Evolutionary conservation across 441 rosid species (phyloP).

Genomic region (Metrosideros polymorpha): DNA sequence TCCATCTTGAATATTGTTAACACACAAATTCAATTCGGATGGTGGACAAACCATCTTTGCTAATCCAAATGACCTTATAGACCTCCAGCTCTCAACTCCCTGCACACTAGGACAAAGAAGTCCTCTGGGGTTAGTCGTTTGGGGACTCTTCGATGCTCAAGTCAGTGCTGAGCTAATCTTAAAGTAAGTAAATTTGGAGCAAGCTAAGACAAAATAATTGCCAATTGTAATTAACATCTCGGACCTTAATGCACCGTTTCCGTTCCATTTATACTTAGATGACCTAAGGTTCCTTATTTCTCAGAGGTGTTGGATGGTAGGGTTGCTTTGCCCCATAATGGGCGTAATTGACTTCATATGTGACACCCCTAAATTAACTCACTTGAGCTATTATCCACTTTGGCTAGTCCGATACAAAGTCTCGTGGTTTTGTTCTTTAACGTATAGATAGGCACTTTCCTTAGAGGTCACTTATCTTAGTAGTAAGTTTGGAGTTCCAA

Average conservation of each 20-base stretch:
- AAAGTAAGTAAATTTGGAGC: not conserved
- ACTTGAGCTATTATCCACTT: too few species aligned
- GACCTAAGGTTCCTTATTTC: not conserved
- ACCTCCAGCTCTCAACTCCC: not conserved
- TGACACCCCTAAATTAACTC: not conserved
- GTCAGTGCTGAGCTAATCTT: not conserved
- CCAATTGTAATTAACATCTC: not conserved
- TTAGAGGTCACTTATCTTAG: too few species aligned
- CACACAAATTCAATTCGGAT: not conserved
- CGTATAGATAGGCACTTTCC: not conserved
- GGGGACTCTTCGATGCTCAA: not conserved
- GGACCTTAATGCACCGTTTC: not conserved
- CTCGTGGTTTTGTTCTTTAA: not conserved
- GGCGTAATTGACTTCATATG: rapidly evolving
- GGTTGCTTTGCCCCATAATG: not conserved
- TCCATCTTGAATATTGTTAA: not conserved
- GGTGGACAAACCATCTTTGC: not conserved
- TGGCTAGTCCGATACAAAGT: too few species aligned
- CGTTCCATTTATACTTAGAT: not conserved
- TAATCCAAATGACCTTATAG: not conserved
- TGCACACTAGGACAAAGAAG: not conserved
- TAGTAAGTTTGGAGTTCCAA: too few species aligned
- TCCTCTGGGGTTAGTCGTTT: not conserved
- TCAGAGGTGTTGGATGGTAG: not conserved
- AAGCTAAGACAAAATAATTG: not conserved